Evolutionary conservation across 1,139 yeast genomes (phyloP).

Genomic region (Maudiozyma humilis): DNA sequence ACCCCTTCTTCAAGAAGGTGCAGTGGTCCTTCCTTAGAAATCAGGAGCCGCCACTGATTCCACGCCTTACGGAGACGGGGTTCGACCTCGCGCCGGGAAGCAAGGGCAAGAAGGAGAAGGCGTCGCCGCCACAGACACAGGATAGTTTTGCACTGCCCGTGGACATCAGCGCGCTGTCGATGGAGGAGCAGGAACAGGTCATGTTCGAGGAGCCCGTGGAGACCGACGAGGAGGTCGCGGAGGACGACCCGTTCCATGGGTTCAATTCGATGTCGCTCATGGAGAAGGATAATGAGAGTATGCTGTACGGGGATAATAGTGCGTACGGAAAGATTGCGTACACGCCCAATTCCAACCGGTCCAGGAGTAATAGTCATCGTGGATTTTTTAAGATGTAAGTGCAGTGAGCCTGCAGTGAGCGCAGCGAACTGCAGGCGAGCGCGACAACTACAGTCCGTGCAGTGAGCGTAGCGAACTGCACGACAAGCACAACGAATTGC

Average conservation of each 20-base stretch:
- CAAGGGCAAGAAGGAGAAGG: background rate
- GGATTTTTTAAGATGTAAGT: constrained; percentile 36
- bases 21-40: constrained; percentile 94
- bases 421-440: too few relatives aligned
- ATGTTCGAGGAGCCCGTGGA: constrained; percentile 34
- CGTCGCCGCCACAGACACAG: too few relatives aligned
- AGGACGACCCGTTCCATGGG: constrained; percentile 72
- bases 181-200: constrained; percentile 34
- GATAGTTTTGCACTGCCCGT: constrained; percentile 29
- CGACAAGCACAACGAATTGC: too few relatives aligned
- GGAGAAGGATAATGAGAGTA: constrained; percentile 46
- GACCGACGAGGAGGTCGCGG: constrained; percentile 29
- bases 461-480: too few relatives aligned
- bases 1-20: constrained; percentile 78
- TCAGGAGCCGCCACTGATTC: constrained; percentile 91
- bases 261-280: constrained; percentile 86
- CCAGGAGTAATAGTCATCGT: constrained; percentile 35
- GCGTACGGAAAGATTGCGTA: constrained; percentile 62
- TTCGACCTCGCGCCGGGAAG: background rate
- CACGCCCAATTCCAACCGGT: constrained; percentile 40
- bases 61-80: too few relatives aligned
- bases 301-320: constrained; percentile 45
- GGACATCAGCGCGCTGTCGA: constrained; percentile 18
- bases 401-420: too few relatives aligned
- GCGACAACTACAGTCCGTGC: too few relatives aligned